phyloP scores from a whole-genome alignment of 2,329 filamentous ascomycete genomes.

The Ophiostoma ulmi region DNA sequence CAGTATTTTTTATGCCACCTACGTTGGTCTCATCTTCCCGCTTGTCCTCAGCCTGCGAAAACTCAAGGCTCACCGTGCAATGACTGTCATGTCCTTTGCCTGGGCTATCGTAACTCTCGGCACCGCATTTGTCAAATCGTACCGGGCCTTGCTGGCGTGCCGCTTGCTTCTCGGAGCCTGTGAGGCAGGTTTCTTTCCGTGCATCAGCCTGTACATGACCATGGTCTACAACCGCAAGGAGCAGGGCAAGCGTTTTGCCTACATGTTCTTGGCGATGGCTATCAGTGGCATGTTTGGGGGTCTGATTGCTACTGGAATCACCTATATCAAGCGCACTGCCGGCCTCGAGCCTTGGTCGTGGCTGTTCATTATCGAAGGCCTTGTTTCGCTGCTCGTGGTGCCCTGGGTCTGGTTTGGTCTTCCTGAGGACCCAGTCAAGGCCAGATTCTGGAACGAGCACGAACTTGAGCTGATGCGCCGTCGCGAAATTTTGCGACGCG shows the following conservation, averaged over 20 bases:
- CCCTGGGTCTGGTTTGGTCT: neutral
- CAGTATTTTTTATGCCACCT: neutral
- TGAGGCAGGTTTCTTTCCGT: neutral
- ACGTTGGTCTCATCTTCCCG: neutral
- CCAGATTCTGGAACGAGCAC: neutral
- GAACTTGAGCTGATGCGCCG: neutral
- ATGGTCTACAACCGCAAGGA: neutral
- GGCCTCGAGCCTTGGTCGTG: neutral
- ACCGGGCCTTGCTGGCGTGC: neutral
- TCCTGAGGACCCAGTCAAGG: neutral
- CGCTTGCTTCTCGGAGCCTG: neutral
- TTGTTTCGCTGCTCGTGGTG: neutral
- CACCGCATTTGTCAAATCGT: neutral
- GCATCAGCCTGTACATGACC: neutral
- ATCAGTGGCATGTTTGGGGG: neutral
- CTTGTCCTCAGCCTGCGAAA: neutral
- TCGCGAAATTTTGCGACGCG: neutral
- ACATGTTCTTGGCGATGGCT: neutral
- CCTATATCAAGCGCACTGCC: neutral
- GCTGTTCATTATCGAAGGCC: neutral
- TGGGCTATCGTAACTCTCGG: neutral
- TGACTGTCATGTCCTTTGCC: neutral
- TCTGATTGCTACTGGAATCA: neutral
- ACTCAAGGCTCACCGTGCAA: neutral
- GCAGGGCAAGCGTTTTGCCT: neutral